Evolutionary conservation across 2,329 filamentous ascomycete genomes (phyloP).

Genomic region (Aureobasidium sp.): DNA sequence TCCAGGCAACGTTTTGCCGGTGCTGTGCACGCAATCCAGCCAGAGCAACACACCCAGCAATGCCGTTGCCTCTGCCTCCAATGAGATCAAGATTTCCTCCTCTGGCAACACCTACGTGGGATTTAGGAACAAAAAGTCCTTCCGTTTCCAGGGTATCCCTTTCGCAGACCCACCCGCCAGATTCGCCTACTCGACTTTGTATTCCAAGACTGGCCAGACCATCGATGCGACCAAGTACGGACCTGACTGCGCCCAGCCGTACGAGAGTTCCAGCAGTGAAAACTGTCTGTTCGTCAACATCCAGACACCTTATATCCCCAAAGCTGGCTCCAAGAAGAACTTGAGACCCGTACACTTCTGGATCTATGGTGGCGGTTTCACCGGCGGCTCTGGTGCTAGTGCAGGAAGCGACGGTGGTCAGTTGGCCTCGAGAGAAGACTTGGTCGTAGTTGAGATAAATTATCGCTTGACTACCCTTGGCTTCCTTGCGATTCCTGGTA

Average conservation of each 20-base stretch:
- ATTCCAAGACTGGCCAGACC: slow-evolving; percentile 36
- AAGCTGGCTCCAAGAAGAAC: slow-evolving; percentile 28
- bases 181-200: slow-evolving; percentile 40
- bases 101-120: slow-evolving; percentile 40
- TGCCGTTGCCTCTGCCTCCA: slow-evolving; percentile 27
- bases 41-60: slow-evolving; percentile 26
- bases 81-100: slow-evolving; percentile 33
- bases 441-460: slow-evolving; percentile 52
- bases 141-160: slow-evolving; percentile 40
- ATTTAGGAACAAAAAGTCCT: slow-evolving; percentile 45
- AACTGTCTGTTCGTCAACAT: slow-evolving; percentile 44
- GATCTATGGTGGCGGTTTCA: slow-evolving; percentile 51
- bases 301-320: slow-evolving; percentile 37
- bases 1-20: slow-evolving; percentile 32
- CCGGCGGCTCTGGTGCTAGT: slow-evolving; percentile 35
- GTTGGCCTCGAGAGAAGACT: slow-evolving; percentile 49
- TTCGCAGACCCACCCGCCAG: slow-evolving; percentile 35
- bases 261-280: slow-evolving; percentile 26
- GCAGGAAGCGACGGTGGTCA: slow-evolving; percentile 43
- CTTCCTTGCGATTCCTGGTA: slow-evolving; percentile 49
- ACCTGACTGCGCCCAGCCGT: slow-evolving; percentile 34
- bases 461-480: slow-evolving; percentile 51
- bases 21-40: slow-evolving; percentile 44
- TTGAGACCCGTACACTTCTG: slow-evolving; percentile 43
- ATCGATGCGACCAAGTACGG: slow-evolving; percentile 40